Conservation (phyloP, 371 early-diverging fungal genomes). For the Thermomucor indicae-seudaticae region DNA sequence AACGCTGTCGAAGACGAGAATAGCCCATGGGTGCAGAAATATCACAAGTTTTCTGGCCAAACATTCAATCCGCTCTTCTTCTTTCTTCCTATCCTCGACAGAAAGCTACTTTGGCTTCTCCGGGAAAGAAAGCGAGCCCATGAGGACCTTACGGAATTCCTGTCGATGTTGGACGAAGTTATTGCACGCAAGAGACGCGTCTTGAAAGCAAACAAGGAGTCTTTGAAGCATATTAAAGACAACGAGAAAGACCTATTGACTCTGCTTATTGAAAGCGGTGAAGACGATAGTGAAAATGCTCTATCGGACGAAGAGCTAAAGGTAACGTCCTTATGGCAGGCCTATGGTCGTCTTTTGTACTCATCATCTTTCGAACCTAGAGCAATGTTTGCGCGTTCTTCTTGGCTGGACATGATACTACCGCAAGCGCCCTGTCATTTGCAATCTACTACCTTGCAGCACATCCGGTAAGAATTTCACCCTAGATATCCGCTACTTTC, state of each 20-base stretch:
- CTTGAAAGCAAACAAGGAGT: constrained; percentile 18
- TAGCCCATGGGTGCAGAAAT: constrained; percentile 22
- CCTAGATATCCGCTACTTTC: not conserved
- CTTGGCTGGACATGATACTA: constrained; percentile 41
- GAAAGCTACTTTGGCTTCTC: constrained; percentile 9
- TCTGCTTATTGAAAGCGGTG: constrained; percentile 47
- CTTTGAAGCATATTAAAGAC: constrained; percentile 19
- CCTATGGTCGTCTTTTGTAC: not conserved
- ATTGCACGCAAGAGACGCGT: constrained; percentile 38
- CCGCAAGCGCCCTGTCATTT: constrained; percentile 23
- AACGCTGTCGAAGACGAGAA: constrained; percentile 19
- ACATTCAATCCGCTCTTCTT: constrained; percentile 30
- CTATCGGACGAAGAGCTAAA: constrained; percentile 34
- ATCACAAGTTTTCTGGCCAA: constrained; percentile 17
- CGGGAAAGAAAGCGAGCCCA: constrained; percentile 14
- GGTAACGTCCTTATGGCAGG: constrained; percentile 12
- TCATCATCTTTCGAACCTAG: constrained; percentile 3
- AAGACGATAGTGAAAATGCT: constrained; percentile 1
- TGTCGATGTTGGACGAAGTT: constrained; percentile 9
- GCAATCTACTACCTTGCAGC: constrained; percentile 17
- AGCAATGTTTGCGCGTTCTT: constrained; percentile 25
- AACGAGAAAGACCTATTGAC: constrained; percentile 49
- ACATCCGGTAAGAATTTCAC: constrained; percentile 3
- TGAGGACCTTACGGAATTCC: constrained; percentile 9
- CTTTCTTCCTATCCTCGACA: constrained; percentile 48